Conservation (phyloP, 148 eudicot genomes). For the Suaeda aralocaspica region DNA sequence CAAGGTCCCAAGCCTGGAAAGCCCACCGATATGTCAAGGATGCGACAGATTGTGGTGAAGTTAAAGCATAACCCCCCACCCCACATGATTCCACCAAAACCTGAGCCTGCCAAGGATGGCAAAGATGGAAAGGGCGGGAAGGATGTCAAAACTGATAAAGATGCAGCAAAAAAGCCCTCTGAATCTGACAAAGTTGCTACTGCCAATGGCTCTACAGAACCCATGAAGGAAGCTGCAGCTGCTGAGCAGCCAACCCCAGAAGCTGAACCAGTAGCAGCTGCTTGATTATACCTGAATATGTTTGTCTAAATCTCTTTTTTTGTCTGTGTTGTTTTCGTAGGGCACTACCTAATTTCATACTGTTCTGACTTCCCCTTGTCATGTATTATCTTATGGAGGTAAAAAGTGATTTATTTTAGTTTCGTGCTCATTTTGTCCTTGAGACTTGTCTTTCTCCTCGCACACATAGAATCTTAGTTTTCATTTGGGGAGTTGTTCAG, state of each 20-base stretch:
- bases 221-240: slow-evolving; percentile 40
- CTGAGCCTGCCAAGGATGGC: slow-evolving; percentile 59
- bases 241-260: slow-evolving; percentile 42
- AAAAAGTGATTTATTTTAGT: slow-evolving; percentile 13
- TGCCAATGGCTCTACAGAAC: slow-evolving; percentile 29
- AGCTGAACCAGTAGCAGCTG: slow-evolving; percentile 35
- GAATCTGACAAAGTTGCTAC: slow-evolving; percentile 13
- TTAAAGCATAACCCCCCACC: slow-evolving; percentile 92
- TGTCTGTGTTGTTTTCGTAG: neutral
- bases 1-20: slow-evolving; percentile 99
- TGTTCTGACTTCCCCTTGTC: slow-evolving; percentile 18
- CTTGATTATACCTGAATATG: slow-evolving; percentile 24
- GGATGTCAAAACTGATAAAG: slow-evolving; percentile 36
- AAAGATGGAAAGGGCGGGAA: slow-evolving; percentile 46
- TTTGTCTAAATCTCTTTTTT: slow-evolving; percentile 13
- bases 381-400: slow-evolving; percentile 17
- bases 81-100: slow-evolving; percentile 86
- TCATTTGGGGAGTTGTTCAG: slow-evolving; percentile 14
- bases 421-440: neutral
- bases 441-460: slow-evolving; percentile 14
- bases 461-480: slow-evolving; percentile 16
- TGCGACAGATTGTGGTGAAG: slow-evolving; percentile 77
- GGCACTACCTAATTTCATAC: slow-evolving; percentile 18
- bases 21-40: slow-evolving; percentile 88
- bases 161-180: slow-evolving; percentile 34